phyloP scores from a whole-genome alignment of 75 land plant genomes.

The Picea sitchensis region DNA sequence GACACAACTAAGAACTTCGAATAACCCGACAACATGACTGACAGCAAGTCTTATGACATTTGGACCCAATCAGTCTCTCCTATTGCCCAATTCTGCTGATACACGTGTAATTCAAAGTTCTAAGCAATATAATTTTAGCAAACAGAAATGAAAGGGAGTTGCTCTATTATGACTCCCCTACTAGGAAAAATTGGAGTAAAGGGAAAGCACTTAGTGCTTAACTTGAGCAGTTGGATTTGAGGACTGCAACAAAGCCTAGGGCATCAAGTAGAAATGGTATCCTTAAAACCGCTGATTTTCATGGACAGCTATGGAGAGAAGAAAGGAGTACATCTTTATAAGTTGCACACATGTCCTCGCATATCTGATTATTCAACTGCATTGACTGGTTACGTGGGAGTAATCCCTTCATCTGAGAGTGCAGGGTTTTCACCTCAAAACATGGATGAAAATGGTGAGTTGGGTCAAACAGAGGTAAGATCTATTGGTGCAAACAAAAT shows the following conservation, averaged over 20 bases:
- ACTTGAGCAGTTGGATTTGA: not conserved
- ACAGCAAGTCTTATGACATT: too few species aligned
- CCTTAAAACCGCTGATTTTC: not conserved
- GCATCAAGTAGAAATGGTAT: not conserved
- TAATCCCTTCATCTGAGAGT: slow-evolving; percentile 7
- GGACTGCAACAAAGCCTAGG: not conserved
- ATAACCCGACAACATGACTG: too few species aligned
- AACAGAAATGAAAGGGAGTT: slow-evolving; percentile 13
- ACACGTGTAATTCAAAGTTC: slow-evolving; percentile 16
- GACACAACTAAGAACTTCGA: too few species aligned
- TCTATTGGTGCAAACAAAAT: slow-evolving; percentile 15
- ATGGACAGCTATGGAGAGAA: not conserved
- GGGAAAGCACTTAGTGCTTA: not conserved
- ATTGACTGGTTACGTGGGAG: slow-evolving; percentile 2
- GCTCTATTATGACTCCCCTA: slow-evolving; percentile 12
- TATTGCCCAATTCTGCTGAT: too few species aligned
- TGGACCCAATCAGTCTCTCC: too few species aligned
- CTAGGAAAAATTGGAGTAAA: slow-evolving; percentile 6
- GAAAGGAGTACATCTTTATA: not conserved
- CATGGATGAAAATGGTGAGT: slow-evolving; percentile 10
- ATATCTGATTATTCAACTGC: not conserved
- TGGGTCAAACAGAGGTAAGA: slow-evolving; percentile 5
- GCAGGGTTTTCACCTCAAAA: slow-evolving; percentile 10
- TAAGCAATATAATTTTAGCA: slow-evolving; percentile 17
- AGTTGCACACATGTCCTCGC: not conserved